These are phyloP conservation scores for Arthrobotrys pseudoclavata DNA, from an alignment of 2,329 filamentous ascomycete species.

Conservation along the genomic window DNA sequence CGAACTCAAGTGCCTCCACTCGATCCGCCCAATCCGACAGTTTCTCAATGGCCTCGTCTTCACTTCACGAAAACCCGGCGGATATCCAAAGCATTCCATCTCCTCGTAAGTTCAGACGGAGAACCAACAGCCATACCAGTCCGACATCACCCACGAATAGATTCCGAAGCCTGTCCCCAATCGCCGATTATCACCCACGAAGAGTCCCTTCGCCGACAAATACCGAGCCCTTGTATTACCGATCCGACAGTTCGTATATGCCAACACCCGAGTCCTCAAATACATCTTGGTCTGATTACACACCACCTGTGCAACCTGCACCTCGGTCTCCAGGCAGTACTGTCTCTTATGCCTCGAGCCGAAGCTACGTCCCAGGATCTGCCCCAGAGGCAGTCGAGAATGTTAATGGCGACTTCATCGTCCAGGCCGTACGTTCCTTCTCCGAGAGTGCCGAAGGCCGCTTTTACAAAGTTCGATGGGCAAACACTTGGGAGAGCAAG, in stretches of 20 bases:
- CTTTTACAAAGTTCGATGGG: constrained; percentile 59
- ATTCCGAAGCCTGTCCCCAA: constrained; percentile 55
- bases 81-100: constrained; percentile 25
- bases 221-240: constrained; percentile 31
- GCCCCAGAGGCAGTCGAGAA: constrained; percentile 41
- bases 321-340: constrained; percentile 49
- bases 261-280: constrained; percentile 43
- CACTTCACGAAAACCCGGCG: constrained; percentile 23
- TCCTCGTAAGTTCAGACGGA: constrained; percentile 36
- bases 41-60: constrained; percentile 33
- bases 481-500: constrained; percentile 58
- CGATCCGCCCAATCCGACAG: constrained; percentile 39
- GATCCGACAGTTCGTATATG: constrained; percentile 26
- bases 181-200: constrained; percentile 42
- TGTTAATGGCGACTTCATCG: constrained; percentile 56
- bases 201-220: constrained; percentile 22
- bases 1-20: constrained; percentile 36
- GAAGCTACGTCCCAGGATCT: constrained; percentile 28
- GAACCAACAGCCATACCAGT: constrained; percentile 37
- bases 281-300: constrained; percentile 43
- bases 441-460: constrained; percentile 47
- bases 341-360: constrained; percentile 50
- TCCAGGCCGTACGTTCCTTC: constrained; percentile 36
- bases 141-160: constrained; percentile 42
- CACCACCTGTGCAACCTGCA: constrained; percentile 31